These are phyloP conservation scores for Symbiodinium natans DNA, from an alignment of 73 alveolate genomes.

Conservation along the genomic window DNA sequence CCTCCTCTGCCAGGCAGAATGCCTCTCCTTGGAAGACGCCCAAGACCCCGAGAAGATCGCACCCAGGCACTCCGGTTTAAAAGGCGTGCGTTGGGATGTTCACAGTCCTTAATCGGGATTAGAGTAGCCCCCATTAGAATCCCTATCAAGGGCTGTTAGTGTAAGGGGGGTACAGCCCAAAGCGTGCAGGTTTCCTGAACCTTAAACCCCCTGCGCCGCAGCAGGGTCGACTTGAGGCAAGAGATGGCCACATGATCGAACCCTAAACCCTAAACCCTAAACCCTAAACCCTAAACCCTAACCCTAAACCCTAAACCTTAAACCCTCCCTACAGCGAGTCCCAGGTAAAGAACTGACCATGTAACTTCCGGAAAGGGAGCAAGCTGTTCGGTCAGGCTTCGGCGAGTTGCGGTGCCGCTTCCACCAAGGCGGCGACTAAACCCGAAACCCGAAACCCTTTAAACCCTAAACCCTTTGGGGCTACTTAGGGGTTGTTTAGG, in stretches of 20 bases:
- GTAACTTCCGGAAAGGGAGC: neutral
- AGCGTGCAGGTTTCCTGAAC: neutral
- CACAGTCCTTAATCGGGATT: too few relatives aligned
- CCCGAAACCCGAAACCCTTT: too few relatives aligned
- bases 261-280: neutral
- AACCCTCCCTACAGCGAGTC: neutral
- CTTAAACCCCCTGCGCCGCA: neutral
- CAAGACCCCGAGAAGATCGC: constrained; percentile 54
- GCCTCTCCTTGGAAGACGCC: constrained; percentile 65
- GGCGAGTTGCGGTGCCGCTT: neutral
- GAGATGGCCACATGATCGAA: too few relatives aligned
- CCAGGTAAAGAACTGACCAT: too few relatives aligned
- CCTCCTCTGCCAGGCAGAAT: constrained; percentile 37
- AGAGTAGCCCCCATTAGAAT: neutral
- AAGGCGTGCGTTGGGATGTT: too few relatives aligned
- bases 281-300: neutral
- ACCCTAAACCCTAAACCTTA: neutral
- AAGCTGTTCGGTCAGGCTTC: neutral
- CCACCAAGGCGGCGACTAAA: neutral
- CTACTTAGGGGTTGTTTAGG: too few relatives aligned
- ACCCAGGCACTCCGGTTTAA: neutral
- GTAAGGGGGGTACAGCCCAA: neutral
- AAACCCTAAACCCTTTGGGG: neutral
- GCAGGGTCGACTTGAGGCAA: too few relatives aligned
- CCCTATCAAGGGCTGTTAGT: too few relatives aligned